phyloP scores from a whole-genome alignment of 1,284 basidiomycete genomes.

The Golubevia pallescens region DNA sequence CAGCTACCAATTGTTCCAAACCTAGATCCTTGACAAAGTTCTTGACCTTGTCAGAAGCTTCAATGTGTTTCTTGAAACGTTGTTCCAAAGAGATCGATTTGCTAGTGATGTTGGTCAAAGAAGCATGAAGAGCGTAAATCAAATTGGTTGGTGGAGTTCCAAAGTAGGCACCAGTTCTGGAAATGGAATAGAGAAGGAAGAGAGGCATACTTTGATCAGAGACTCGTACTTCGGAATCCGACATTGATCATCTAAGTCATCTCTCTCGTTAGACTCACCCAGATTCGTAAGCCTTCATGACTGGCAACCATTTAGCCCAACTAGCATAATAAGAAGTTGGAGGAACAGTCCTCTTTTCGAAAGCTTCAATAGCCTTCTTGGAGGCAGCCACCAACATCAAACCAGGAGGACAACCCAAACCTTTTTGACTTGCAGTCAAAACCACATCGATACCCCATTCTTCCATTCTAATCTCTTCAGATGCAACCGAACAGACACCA shows the following conservation, averaged over 20 bases:
- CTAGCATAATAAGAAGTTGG: constrained; percentile 83
- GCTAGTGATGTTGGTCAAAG: constrained; percentile 76
- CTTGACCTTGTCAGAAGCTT: constrained; percentile 78
- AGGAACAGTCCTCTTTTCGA: constrained; percentile 75
- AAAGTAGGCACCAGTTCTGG: background rate
- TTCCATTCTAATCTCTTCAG: constrained; percentile 91
- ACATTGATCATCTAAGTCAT: no score
- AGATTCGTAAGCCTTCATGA: constrained; percentile 63
- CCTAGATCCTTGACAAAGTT: constrained; percentile 75
- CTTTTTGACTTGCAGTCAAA: constrained; percentile 90
- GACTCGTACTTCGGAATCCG: background rate
- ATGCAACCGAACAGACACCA: constrained; percentile 92
- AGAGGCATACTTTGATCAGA: background rate
- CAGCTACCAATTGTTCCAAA: constrained; percentile 66
- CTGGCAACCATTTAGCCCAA: constrained; percentile 69
- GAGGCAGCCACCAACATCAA: constrained; percentile 84
- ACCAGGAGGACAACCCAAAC: constrained; percentile 92
- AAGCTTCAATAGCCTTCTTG: constrained; percentile 78
- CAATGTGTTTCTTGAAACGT: constrained; percentile 79
- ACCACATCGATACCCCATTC: constrained; percentile 92
- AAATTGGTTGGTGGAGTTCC: constrained; percentile 78
- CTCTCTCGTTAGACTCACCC: constrained; percentile 11
- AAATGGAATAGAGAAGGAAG: background rate
- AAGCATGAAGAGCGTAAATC: constrained; percentile 84
- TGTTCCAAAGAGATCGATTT: constrained; percentile 74